Evolutionary conservation across 2,329 filamentous ascomycete species (phyloP).

Genomic region (Thelonectria rubi): DNA sequence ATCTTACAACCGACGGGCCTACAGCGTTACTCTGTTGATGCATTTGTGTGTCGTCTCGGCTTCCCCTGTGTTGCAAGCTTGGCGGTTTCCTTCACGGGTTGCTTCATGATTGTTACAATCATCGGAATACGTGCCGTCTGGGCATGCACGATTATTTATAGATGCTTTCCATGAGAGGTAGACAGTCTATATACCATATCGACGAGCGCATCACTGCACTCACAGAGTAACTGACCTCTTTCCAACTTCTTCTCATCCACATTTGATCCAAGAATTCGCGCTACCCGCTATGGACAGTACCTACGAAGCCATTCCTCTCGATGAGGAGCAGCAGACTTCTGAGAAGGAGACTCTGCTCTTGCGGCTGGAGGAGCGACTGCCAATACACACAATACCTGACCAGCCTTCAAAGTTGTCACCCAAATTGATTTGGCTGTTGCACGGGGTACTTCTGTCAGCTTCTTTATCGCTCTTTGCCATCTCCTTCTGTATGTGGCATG

Average conservation of each 20-base stretch:
- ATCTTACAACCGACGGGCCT: neutral
- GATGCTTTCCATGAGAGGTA: neutral
- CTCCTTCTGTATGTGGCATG: conserved; percentile 22
- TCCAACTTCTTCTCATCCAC: neutral
- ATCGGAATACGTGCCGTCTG: neutral
- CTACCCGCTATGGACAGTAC: neutral
- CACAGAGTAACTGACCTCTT: neutral
- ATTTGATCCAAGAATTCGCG: neutral
- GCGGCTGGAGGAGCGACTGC: conserved; percentile 3
- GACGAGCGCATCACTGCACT: neutral
- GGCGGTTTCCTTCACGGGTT: conserved; percentile 3
- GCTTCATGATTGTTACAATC: conserved; percentile 6
- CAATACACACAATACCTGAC: neutral
- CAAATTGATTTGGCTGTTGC: conserved; percentile 25
- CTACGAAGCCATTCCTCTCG: conserved; percentile 17
- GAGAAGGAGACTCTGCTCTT: conserved; percentile 29
- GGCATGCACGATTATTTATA: neutral
- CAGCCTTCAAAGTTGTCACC: neutral
- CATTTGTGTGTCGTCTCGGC: neutral
- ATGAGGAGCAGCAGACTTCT: conserved; percentile 26
- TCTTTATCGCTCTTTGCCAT: conserved; percentile 30
- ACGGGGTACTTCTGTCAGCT: conserved; percentile 24
- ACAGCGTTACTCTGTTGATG: neutral
- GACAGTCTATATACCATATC: neutral
- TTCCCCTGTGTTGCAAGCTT: conserved; percentile 1